These are phyloP conservation scores for Raphanus sativus DNA, from an alignment of 345 rosid genomes.

Conservation along the genomic window DNA sequence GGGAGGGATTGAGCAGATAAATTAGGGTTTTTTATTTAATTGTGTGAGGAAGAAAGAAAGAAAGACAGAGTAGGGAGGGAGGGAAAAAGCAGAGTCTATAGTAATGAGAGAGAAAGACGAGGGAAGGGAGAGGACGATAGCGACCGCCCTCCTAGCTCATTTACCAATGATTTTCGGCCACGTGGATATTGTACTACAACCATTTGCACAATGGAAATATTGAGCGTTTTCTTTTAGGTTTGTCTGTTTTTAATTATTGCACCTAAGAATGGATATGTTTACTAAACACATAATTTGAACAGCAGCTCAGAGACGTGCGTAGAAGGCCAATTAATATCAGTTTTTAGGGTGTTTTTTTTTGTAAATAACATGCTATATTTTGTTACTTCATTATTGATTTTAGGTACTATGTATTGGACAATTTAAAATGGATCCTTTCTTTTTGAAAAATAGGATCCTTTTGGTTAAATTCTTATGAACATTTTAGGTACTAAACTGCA, in stretches of 20 bases:
- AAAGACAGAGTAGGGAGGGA: slow-evolving; percentile 29
- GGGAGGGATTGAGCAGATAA: slow-evolving; percentile 17
- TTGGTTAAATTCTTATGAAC: neutral
- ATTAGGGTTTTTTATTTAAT: slow-evolving; percentile 33
- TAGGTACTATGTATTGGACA: no score
- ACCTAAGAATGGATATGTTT: neutral
- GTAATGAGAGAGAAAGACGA: slow-evolving; percentile 38
- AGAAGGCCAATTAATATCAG: no score
- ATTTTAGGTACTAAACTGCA: slow-evolving; percentile 5
- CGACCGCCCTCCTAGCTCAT: slow-evolving; percentile 25
- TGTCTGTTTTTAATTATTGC: no score
- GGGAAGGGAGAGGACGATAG: slow-evolving; percentile 18
- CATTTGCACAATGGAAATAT: neutral
- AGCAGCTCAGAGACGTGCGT: no score
- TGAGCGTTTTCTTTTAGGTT: neutral
- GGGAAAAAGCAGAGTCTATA: slow-evolving; percentile 31
- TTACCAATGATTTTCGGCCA: slow-evolving; percentile 27
- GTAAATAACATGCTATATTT: no score
- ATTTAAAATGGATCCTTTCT: no score
- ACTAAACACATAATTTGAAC: neutral
- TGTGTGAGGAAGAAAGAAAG: slow-evolving; percentile 31
- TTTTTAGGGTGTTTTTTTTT: no score
- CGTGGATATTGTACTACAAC: slow-evolving; percentile 37
- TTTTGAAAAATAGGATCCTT: neutral
- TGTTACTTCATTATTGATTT: no score